phyloP scores from a whole-genome alignment of 495 filamentous ascomycete species.

The Polyplosphaeria fusca region DNA sequence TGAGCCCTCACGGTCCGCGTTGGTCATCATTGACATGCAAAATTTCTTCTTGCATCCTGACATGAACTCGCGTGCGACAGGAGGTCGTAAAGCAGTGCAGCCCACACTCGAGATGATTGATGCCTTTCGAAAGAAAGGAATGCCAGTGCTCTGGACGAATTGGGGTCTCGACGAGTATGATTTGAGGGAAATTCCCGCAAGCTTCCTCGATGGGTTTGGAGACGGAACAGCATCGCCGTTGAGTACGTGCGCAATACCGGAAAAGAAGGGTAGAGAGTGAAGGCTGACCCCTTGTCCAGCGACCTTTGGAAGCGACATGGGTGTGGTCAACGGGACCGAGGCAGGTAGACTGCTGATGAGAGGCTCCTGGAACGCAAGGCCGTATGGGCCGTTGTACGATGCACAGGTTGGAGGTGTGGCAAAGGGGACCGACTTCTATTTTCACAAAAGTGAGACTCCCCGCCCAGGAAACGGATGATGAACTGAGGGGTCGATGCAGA shows the following conservation, averaged over 20 bases:
- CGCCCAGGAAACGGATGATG: no score
- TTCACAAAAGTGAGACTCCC: no score
- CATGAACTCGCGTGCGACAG: constrained; percentile 36
- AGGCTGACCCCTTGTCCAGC: no score
- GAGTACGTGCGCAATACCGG: constrained; percentile 17
- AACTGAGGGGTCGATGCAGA: no score
- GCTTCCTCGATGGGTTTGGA: constrained; percentile 38
- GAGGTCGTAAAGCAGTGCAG: constrained; percentile 37
- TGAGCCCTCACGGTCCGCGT: constrained; percentile 46
- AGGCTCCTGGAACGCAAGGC: constrained; percentile 41
- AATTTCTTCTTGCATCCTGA: constrained; percentile 55
- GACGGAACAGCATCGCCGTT: neutral
- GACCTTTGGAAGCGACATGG: constrained; percentile 35
- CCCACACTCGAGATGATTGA: constrained; percentile 43
- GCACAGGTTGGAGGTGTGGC: constrained; percentile 32
- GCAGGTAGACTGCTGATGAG: constrained; percentile 37
- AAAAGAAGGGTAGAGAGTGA: neutral
- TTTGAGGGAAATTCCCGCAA: constrained; percentile 40
- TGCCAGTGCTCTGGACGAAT: constrained; percentile 58
- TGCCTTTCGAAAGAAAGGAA: constrained; percentile 45
- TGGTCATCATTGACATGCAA: constrained; percentile 61
- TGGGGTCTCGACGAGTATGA: constrained; percentile 55
- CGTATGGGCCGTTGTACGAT: constrained; percentile 32
- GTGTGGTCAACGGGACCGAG: constrained; percentile 35
- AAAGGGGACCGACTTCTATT: constrained; percentile 37